Evolutionary conservation across 176 grass and related monocot species (phyloP), one percentile per base, ranked within the genome.

Genomic region (Avena insularis): DNA sequence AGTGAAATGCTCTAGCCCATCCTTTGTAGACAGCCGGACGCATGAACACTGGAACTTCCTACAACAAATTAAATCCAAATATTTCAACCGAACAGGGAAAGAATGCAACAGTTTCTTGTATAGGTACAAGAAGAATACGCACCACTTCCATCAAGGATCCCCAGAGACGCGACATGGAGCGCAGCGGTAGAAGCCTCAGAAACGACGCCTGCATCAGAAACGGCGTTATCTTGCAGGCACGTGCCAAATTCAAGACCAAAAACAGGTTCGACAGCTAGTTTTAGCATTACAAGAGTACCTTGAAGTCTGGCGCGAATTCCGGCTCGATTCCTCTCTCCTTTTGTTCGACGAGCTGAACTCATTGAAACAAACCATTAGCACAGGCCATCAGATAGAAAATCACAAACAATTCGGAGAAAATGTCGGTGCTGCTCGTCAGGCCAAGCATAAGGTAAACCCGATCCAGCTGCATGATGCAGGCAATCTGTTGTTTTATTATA

Each of bases 1-100:
- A 90, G 84, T 93, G 93, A 82, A 98, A 95, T 62, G 95, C 93
- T 81, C 93, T 82, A 72, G 93, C 86, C 95, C 91, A 95, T 88
- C 87, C 66, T 80, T 87, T 95, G 78, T 93, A 93, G 65, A 95
- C 65, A 77, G 59, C 65, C 63, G 93, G 91, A 8, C 90, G 87
- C 77, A 90, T 77, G 51, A 86, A 85, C 43, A 93, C 82, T 45
- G 91, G 95, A 71, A 98, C 50, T 83, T 95, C 85, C 93, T 98
- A 63, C 19, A 89, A 23, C 12, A 77, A 75, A 29, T 29, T 1
- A 4, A 59, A 38, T 38, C 11, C 9, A 70, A 43, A 9, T 46
- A 50, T 75, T 62, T 74, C 6, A 55, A 57, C n/a, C 20, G 4
- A 17, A 38, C 12, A 84, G 31, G 15, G 56, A 53, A 87, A 89